Evolutionary conservation across 2,329 filamentous ascomycete species (phyloP).

Genomic region (Pezicula rhizophila): DNA sequence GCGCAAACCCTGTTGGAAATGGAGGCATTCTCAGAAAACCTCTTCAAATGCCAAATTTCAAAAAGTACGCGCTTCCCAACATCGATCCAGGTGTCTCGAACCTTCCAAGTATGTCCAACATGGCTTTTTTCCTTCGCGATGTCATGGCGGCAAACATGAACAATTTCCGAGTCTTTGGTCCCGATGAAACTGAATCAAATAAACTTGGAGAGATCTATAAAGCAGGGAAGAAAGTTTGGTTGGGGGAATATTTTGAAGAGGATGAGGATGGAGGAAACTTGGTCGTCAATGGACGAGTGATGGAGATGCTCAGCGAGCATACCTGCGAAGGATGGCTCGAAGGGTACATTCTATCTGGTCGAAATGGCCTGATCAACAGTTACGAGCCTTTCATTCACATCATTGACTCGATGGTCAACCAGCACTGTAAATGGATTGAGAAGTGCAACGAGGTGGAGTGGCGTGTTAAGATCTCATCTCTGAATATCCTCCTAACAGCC

Average conservation of each 20-base stretch:
- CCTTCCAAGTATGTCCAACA: conserved; percentile 62
- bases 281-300: conserved; percentile 61
- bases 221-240: conserved; percentile 73
- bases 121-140: conserved; percentile 61
- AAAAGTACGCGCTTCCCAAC: conserved; percentile 57
- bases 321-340: conserved; percentile 77
- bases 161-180: conserved; percentile 71
- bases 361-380: conserved; percentile 71
- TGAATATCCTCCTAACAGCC: conserved; percentile 74
- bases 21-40: conserved; percentile 63
- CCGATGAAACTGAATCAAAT: conserved; percentile 78
- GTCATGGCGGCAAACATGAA: conserved; percentile 57
- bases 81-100: conserved; percentile 51
- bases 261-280: conserved; percentile 71
- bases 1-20: conserved; percentile 70
- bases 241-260: conserved; percentile 73
- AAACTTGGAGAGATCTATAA: conserved; percentile 68
- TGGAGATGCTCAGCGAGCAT: conserved; percentile 82
- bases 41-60: conserved; percentile 64
- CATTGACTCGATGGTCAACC: conserved; percentile 81
- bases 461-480: conserved; percentile 65
- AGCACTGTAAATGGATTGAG: conserved; percentile 82
- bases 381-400: conserved; percentile 81
- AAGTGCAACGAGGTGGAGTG: conserved; percentile 76
- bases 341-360: conserved; percentile 63